Evolutionary conservation across 345 rosid genomes (phyloP).

Genomic region (Chamaenerion angustifolium): DNA sequence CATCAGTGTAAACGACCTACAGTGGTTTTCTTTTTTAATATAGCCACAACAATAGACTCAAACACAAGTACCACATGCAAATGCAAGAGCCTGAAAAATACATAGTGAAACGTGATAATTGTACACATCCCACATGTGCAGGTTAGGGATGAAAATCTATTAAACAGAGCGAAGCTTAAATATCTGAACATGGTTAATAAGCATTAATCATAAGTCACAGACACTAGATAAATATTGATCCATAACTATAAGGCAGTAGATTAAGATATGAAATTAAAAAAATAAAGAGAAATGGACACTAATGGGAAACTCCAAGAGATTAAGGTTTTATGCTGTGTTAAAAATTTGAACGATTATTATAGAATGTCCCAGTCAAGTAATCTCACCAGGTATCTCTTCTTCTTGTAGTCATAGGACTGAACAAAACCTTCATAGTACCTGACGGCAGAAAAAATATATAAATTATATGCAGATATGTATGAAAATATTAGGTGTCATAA

Average conservation of each 20-base stretch:
- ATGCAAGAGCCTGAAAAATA: conserved; percentile 5
- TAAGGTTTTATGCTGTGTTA: too few relatives aligned
- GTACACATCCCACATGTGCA: too few relatives aligned
- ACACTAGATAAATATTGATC: too few relatives aligned
- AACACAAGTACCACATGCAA: not conserved
- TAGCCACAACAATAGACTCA: too few relatives aligned
- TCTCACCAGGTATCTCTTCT: conserved; percentile 51
- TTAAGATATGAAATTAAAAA: too few relatives aligned
- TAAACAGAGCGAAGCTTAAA: not conserved
- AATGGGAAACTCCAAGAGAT: too few relatives aligned
- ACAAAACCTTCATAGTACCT: conserved; percentile 63
- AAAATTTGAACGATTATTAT: conserved; percentile 1
- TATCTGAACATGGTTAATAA: too few relatives aligned
- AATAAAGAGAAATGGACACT: too few relatives aligned
- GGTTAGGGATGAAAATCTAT: not conserved
- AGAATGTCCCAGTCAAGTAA: conserved; percentile 5
- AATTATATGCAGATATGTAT: not conserved
- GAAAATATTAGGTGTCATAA: not conserved
- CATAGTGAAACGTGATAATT: conserved; percentile 1
- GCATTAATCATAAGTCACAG: not conserved
- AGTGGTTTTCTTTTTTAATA: not conserved
- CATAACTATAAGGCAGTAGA: too few relatives aligned
- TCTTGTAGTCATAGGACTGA: conserved; percentile 26
- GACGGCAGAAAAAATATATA: conserved; percentile 7
- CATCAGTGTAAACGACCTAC: conserved; percentile 57